These are phyloP conservation scores for Chalciporus sphaerocephalus DNA, from an alignment of 768 basidiomycete genomes.

Conservation along the genomic window DNA sequence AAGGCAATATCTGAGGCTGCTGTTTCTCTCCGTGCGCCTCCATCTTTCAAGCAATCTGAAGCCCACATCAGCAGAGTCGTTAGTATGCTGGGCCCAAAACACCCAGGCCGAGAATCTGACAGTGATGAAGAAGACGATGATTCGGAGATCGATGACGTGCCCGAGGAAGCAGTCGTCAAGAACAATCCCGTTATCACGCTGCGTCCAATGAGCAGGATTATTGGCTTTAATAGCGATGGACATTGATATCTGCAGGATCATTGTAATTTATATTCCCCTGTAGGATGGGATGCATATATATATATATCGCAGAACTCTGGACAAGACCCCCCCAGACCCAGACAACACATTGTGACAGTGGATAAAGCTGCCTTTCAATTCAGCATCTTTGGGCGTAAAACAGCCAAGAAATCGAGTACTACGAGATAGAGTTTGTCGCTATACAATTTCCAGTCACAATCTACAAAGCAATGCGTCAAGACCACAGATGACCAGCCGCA, in stretches of 20 bases:
- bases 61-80: conserved; percentile 45
- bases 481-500: background rate
- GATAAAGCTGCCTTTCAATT: too few relatives aligned
- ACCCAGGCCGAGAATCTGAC: conserved; percentile 48
- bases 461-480: background rate
- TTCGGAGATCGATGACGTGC: conserved; percentile 43
- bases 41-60: conserved; percentile 40
- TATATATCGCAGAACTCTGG: too few relatives aligned
- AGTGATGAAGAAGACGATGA: conserved; percentile 57
- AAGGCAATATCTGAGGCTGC: conserved; percentile 50
- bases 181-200: conserved; percentile 51
- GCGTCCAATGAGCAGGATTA: conserved; percentile 53
- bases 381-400: too few relatives aligned
- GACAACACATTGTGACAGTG: too few relatives aligned
- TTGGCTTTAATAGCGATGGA: conserved; percentile 46
- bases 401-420: too few relatives aligned
- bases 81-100: conserved; percentile 59
- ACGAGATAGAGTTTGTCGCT: too few relatives aligned
- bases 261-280: conserved; percentile 21
- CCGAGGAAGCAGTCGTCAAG: conserved; percentile 39
- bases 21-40: conserved; percentile 45
- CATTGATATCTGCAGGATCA: background rate
- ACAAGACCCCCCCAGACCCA: background rate
- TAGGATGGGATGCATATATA: background rate
- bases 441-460: too few relatives aligned